Percentiles rank a stretch among this genome's conserved stretches.
Conservation (phyloP, 768 basidiomycete species). For the Tephrocybe sp. region DNA sequence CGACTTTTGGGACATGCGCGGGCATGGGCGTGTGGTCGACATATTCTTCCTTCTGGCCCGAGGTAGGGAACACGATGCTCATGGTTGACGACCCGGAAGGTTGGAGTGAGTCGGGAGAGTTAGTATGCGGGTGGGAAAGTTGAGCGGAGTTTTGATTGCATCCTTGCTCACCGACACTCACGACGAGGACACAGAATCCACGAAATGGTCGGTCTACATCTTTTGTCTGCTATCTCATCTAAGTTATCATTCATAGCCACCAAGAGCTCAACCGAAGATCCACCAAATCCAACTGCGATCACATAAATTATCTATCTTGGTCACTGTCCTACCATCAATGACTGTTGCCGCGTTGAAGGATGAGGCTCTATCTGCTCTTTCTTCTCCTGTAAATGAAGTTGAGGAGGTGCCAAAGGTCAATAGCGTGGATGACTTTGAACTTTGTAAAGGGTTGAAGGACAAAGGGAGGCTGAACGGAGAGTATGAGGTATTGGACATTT, state of each 20-base stretch:
- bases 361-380: constrained; percentile 63
- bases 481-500: constrained; percentile 53
- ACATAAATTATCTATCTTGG: constrained; percentile 66
- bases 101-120: constrained; percentile 22
- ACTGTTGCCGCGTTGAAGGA: constrained; percentile 61
- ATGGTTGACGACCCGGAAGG: constrained; percentile 35
- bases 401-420: constrained; percentile 30
- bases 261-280: constrained; percentile 55
- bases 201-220: not conserved
- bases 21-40: constrained; percentile 70
- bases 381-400: constrained; percentile 41
- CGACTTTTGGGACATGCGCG: constrained; percentile 66
- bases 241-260: constrained; percentile 34
- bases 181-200: constrained; percentile 10
- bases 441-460: constrained; percentile 55
- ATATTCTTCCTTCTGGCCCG: constrained; percentile 49
- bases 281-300: constrained; percentile 74
- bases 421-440: constrained; percentile 49
- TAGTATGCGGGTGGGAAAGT: constrained; percentile 21
- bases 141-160: constrained; percentile 27
- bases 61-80: constrained; percentile 52
- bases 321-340: constrained; percentile 53
- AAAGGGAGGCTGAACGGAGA: constrained; percentile 49
- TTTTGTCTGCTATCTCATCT: not conserved
- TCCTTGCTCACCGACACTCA: constrained; percentile 10